Evolutionary conservation across 2,329 filamentous ascomycete genomes (phyloP).

Genomic region (Scedosporium aurantiacum): DNA sequence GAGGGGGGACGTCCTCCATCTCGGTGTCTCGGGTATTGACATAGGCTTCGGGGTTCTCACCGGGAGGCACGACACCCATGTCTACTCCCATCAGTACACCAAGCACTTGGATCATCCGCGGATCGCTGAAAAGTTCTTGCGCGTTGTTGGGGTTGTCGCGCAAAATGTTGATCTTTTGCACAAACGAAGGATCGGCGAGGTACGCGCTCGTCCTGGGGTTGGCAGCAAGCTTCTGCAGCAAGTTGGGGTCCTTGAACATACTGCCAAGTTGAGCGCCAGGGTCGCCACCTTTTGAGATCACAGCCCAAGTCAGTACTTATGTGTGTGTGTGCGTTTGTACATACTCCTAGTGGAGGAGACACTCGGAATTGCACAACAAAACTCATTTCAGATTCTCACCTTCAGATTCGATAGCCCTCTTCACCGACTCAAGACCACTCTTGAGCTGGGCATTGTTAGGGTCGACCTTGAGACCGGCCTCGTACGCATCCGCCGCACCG

Average conservation of each 20-base stretch:
- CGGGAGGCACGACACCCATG: constrained; percentile 47
- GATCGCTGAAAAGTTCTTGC: constrained; percentile 75
- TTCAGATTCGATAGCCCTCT: constrained; percentile 69
- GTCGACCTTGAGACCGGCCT: constrained; percentile 88
- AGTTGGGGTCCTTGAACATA: constrained; percentile 89
- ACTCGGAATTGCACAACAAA: too few species aligned
- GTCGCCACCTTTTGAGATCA: constrained; percentile 35
- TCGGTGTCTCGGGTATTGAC: constrained; percentile 56
- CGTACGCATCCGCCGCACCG: constrained; percentile 79
- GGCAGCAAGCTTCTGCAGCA: constrained; percentile 78
- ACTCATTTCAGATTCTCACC: constrained; percentile 16
- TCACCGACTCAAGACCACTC: constrained; percentile 71
- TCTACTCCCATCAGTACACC: constrained; percentile 89
- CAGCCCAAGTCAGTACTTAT: constrained; percentile 14
- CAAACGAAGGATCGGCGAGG: constrained; percentile 76
- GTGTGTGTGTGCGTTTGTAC: too few species aligned
- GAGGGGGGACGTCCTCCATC: constrained; percentile 58
- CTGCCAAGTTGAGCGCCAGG: constrained; percentile 68
- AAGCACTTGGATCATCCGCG: constrained; percentile 85
- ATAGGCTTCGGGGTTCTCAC: constrained; percentile 22
- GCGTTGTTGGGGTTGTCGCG: constrained; percentile 71
- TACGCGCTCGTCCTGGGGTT: constrained; percentile 87
- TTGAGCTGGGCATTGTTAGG: constrained; percentile 87
- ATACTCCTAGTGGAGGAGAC: too few species aligned
- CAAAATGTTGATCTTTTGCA: constrained; percentile 76